Percentiles rank a stretch among this genome's conserved stretches.
phyloP scores from a whole-genome alignment of 140 eudicot genomes.

The Stevia rebaudiana region DNA sequence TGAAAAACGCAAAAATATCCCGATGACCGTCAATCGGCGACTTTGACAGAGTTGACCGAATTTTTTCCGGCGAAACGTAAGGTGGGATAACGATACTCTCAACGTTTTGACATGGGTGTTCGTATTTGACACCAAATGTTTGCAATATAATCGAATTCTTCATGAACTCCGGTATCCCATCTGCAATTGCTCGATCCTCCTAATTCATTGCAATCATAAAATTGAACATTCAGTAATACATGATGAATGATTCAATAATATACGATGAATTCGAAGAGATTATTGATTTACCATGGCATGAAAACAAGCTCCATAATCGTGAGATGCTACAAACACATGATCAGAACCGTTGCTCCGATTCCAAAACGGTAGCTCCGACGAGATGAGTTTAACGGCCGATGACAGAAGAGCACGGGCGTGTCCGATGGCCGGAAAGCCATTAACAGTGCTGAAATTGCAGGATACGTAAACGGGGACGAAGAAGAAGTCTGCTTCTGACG shows the following conservation, averaged over 20 bases:
- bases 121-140: slow-evolving; percentile 71
- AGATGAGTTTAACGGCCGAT: background rate
- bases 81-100: slow-evolving; percentile 76
- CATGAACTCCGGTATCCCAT: slow-evolving; percentile 75
- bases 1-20: slow-evolving; percentile 70
- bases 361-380: slow-evolving; percentile 5
- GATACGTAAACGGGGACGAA: slow-evolving; percentile 12
- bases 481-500: background rate
- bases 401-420: background rate
- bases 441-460: slow-evolving; percentile 4
- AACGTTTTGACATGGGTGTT: slow-evolving; percentile 70
- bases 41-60: slow-evolving; percentile 46
- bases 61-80: slow-evolving; percentile 50
- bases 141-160: slow-evolving; percentile 64
- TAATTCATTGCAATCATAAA: slow-evolving; percentile 5
- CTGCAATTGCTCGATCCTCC: slow-evolving; percentile 77
- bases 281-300: background rate
- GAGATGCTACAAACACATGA: slow-evolving; percentile 10
- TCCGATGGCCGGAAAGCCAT: slow-evolving; percentile 6
- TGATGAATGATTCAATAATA: no score
- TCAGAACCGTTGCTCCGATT: slow-evolving; percentile 1
- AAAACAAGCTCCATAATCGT: slow-evolving; percentile 15
- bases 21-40: slow-evolving; percentile 58
- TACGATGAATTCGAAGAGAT: background rate
- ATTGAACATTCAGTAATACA: background rate